These are phyloP conservation scores for Eremochloa ophiuroides DNA, from an alignment of 176 grass and related monocot genomes.

Conservation along the genomic window DNA sequence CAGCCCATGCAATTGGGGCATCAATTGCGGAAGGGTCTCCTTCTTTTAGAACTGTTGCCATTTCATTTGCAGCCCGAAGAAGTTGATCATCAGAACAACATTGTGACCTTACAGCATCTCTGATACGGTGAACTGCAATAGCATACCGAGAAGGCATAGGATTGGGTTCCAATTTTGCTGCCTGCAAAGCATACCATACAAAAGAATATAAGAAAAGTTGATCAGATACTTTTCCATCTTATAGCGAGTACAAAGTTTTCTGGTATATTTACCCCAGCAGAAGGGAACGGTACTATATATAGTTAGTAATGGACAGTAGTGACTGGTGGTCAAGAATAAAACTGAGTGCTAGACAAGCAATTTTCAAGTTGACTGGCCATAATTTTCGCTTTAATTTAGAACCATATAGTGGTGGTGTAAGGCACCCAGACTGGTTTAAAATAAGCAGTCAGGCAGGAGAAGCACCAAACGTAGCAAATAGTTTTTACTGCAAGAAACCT, in stretches of 20 bases:
- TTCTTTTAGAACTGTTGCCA: slow-evolving; percentile 91
- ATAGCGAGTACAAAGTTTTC: neutral
- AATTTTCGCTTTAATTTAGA: neutral
- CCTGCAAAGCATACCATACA: slow-evolving; percentile 40
- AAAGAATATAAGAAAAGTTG: neutral
- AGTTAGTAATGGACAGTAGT: neutral
- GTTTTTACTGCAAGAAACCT: neutral
- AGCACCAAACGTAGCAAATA: slow-evolving; percentile 7
- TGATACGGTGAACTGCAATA: slow-evolving; percentile 91
- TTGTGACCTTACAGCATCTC: slow-evolving; percentile 77
- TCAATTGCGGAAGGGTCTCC: slow-evolving; percentile 81
- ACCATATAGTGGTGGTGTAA: neutral
- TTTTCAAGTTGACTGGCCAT: neutral
- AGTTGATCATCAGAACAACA: slow-evolving; percentile 82
- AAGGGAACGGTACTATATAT: no score
- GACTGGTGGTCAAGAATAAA: neutral
- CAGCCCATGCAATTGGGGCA: slow-evolving; percentile 88
- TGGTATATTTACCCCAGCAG: neutral
- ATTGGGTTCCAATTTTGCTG: slow-evolving; percentile 87
- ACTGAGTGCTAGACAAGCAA: neutral
- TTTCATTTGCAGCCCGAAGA: slow-evolving; percentile 86
- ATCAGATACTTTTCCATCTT: neutral
- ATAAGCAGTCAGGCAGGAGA: neutral
- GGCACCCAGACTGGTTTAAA: neutral
- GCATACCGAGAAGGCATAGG: slow-evolving; percentile 94